A percentile compares a stretch with the other conserved stretches of the same genome.
Evolutionary conservation across 2,329 filamentous ascomycete genomes (phyloP).

Genomic region (Penicillium sp.): DNA sequence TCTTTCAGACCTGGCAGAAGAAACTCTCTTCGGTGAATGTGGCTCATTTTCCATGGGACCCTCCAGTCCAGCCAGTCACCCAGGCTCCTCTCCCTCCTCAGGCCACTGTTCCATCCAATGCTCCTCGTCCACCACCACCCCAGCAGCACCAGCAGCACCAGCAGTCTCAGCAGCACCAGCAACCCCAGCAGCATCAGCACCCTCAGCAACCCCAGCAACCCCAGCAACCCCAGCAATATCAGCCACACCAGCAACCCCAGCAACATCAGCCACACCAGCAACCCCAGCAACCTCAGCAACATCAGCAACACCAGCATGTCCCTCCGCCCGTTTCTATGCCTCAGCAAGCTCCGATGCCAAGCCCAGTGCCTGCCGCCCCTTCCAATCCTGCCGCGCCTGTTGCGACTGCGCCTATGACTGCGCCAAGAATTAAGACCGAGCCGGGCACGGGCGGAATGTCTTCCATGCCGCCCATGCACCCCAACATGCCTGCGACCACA

Average conservation of each 20-base stretch:
- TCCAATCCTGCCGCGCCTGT: conserved; percentile 15
- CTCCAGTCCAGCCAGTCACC: conserved; percentile 56
- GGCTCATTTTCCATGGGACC: conserved; percentile 92
- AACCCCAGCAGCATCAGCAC: conserved; percentile 21
- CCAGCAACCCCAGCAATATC: too few species aligned
- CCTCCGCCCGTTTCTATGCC: conserved; percentile 30
- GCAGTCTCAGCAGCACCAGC: too few species aligned
- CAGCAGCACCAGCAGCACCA: conserved; percentile 19
- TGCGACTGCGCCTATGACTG: conserved; percentile 23
- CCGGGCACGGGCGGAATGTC: conserved; percentile 38
- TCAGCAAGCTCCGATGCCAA: conserved; percentile 27
- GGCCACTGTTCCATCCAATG: conserved; percentile 41
- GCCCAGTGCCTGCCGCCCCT: conserved; percentile 19
- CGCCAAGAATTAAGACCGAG: conserved; percentile 50
- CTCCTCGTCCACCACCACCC: conserved; percentile 31
- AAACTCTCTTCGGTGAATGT: conserved; percentile 81
- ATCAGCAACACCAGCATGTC: conserved; percentile 26
- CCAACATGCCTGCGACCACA: conserved; percentile 24
- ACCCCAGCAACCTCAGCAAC: too few species aligned
- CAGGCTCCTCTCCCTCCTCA: conserved; percentile 34
- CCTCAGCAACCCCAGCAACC: too few species aligned
- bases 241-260: conserved; percentile 22
- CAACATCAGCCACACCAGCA: too few species aligned
- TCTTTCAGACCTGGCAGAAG: conserved; percentile 76
- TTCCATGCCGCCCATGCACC: conserved; percentile 31